Conservation (phyloP, 148 eudicot genomes). For the Vaccinium vitisidaea region DNA sequence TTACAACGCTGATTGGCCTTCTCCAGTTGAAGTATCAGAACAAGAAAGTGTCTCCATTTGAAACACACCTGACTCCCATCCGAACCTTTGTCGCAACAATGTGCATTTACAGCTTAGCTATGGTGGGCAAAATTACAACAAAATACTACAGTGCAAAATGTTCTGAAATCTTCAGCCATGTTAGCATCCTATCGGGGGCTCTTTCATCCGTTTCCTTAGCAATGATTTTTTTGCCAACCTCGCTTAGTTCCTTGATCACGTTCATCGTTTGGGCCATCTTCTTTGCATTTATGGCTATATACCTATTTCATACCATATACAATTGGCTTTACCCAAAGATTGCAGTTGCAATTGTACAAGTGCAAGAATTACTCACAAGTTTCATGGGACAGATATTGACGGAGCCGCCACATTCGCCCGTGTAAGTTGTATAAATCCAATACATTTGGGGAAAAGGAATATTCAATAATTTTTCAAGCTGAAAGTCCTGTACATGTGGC, state of each 20-base stretch:
- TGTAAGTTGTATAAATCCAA: neutral
- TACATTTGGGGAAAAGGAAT: no score
- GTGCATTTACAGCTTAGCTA: neutral
- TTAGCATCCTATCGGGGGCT: neutral
- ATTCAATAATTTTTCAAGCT: no score
- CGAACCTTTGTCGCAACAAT: neutral
- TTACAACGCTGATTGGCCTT: neutral
- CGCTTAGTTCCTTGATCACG: neutral
- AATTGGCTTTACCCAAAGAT: neutral
- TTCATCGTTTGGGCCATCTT: neutral
- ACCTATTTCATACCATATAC: neutral
- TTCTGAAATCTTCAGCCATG: neutral
- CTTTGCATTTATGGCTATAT: neutral
- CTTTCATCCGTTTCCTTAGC: neutral
- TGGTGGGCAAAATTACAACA: no score
- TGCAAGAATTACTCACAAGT: neutral
- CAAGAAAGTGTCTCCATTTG: neutral
- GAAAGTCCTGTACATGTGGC: no score
- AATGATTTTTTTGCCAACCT: neutral
- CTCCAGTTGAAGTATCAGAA: neutral
- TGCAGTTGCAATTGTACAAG: neutral
- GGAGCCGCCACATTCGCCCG: neutral
- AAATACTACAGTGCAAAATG: neutral
- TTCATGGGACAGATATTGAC: neutral
- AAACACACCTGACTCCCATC: neutral